Base-by-base conservation (phyloP, 768 basidiomycete species). In the Rhizopogon vinicolor region DNA sequence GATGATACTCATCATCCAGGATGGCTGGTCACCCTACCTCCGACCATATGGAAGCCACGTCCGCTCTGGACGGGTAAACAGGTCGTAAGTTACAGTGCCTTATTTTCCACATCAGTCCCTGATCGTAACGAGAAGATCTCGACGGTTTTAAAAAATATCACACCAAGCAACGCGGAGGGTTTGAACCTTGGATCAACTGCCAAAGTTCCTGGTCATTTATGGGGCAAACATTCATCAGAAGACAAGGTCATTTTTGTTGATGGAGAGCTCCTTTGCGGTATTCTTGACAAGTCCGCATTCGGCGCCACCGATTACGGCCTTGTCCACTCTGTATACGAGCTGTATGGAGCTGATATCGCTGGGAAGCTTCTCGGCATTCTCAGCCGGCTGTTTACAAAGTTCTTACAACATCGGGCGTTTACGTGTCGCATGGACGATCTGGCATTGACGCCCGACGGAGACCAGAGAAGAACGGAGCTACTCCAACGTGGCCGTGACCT, bases 361-460 rank as follows among this genome's bases (percentile, higher is more conserved):
- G 96, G 95, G 51, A 86, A 86, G 64, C 84, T 99, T 13, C 86
- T 99, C 18, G 93, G 95, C 51, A 85, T 98, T 57, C 84, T 98
- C 57, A 91, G 91, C 67, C 87, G 97, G 52, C 75, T 98, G 33
- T 93, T 99, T 73, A 98, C 97, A 43, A 98, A 97, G 67, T 98
- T 91, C 73, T 78, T 99, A 52, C 96, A 98, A 63, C 91, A 93
- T 63, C 89, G 94, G 41, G 97, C 93, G 0, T 99, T 99, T 74
- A 94, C 95, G 2, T 99, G 97, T 73, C 86, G 97, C 18, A 98
- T 98, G 92, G 97, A 99, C 71, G 97, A 99, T 77, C 78, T 99
- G 42, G 86, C 89, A 51, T 77, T 99, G 48, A 98, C 94, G 7
- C 80, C 84, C 0, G 82, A 85, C 53, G 95, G 93, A 19, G 88